Evolutionary conservation across 2,329 filamentous ascomycete genomes (phyloP).

Genomic region (Laburnicola sp.): DNA sequence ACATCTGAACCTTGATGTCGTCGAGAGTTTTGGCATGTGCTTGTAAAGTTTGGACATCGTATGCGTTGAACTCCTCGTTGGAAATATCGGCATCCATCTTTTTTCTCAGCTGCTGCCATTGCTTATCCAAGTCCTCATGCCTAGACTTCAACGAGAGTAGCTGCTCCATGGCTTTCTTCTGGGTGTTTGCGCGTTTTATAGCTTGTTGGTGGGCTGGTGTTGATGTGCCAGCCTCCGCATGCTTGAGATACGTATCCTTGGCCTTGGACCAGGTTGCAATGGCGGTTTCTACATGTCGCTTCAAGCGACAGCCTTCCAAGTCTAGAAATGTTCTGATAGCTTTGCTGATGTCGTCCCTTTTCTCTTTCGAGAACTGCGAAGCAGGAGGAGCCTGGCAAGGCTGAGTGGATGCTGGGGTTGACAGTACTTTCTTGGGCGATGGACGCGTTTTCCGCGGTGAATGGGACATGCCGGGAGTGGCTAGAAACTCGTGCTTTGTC

Average conservation of each 20-base stretch:
- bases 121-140: slow-evolving; percentile 21
- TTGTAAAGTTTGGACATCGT: slow-evolving; percentile 32
- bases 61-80: slow-evolving; percentile 29
- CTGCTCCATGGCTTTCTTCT: slow-evolving; percentile 38
- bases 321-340: slow-evolving; percentile 29
- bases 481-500: slow-evolving; percentile 20
- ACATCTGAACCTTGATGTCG: slow-evolving; percentile 34
- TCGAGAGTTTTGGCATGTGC: slow-evolving; percentile 30
- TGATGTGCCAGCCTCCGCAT: slow-evolving; percentile 29
- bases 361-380: slow-evolving; percentile 35
- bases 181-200: slow-evolving; percentile 28
- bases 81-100: slow-evolving; percentile 39
- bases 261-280: slow-evolving; percentile 31
- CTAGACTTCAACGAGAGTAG: slow-evolving; percentile 25
- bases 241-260: slow-evolving; percentile 28
- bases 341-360: slow-evolving; percentile 23
- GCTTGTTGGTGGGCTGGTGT: slow-evolving; percentile 23
- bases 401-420: slow-evolving; percentile 5
- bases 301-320: slow-evolving; percentile 28
- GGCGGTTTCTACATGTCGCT: slow-evolving; percentile 30
- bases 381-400: slow-evolving; percentile 15
- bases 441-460: slow-evolving; percentile 13
- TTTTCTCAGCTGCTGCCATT: slow-evolving; percentile 27
- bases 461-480: slow-evolving; percentile 25
- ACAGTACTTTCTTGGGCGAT: slow-evolving; percentile 19